These are phyloP conservation scores for Piromyces finnis DNA, from an alignment of 192 early-diverging fungal genomes.

Conservation along the genomic window DNA sequence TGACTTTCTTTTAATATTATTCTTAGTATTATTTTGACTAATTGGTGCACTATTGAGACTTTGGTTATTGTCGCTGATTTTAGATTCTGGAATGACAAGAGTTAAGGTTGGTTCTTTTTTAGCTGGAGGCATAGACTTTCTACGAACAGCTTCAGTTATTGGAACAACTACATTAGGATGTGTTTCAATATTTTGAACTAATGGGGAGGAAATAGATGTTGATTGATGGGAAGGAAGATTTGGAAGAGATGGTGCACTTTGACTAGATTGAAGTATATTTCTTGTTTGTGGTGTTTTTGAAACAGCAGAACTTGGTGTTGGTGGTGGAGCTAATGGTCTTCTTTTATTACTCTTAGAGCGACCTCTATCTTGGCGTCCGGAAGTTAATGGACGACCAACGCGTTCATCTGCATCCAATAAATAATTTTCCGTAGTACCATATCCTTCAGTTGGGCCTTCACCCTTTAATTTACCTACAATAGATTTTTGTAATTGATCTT, in stretches of 20 bases:
- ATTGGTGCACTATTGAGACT: background rate
- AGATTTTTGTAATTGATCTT: background rate
- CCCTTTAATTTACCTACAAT: background rate
- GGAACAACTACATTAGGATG: background rate
- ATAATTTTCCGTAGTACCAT: background rate
- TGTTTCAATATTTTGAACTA: background rate
- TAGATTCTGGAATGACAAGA: background rate
- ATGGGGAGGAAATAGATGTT: background rate
- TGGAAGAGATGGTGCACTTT: background rate
- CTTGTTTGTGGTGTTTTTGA: too few species aligned
- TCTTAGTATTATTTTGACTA: background rate
- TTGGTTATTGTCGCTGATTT: background rate
- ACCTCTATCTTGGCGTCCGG: background rate
- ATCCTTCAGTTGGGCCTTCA: background rate
- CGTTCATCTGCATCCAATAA: background rate
- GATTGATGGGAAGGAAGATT: too few species aligned
- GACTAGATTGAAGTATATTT: background rate
- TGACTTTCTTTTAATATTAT: background rate
- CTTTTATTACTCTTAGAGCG: background rate
- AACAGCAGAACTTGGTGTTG: background rate
- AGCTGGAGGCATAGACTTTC: background rate
- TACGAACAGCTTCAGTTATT: background rate
- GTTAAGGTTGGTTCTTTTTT: background rate
- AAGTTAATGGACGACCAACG: background rate
- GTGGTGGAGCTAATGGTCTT: background rate